Conservation (phyloP, 306 rosid species). For the Dalbergia oliveri region DNA sequence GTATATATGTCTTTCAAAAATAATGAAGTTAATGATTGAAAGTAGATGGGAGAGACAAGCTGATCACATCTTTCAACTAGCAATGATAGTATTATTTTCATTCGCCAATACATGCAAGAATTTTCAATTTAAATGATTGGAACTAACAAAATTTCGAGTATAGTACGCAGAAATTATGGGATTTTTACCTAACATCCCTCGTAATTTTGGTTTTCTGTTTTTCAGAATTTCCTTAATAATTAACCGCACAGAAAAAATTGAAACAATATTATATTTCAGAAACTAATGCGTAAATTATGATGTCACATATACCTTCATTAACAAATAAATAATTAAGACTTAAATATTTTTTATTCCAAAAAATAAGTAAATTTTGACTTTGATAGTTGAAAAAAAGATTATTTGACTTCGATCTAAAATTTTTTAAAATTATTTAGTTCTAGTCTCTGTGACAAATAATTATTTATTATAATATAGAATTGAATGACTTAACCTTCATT, state of each 20-base stretch:
- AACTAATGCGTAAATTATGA: neutral
- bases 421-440: no score
- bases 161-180: neutral
- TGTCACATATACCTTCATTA: neutral
- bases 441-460: no score
- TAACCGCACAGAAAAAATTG: neutral
- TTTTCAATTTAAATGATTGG: constrained; percentile 37
- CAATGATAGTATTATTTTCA: constrained; percentile 38
- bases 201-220: neutral
- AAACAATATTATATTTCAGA: neutral
- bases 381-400: no score
- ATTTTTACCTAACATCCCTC: neutral
- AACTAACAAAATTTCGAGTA: constrained; percentile 10
- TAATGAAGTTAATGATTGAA: constrained; percentile 53
- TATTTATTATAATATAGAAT: no score
- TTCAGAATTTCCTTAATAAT: neutral
- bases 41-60: constrained; percentile 44
- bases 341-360: no score
- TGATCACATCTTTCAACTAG: constrained; percentile 44
- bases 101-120: constrained; percentile 22
- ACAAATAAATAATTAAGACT: neutral
- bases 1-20: constrained; percentile 39
- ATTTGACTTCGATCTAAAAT: no score
- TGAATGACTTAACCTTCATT: no score
- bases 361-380: no score